Evolutionary conservation across 176 grass and related monocot genomes (phyloP), one percentile per base, ranked within the genome.

Genomic region (Phoenix roebelenii): DNA sequence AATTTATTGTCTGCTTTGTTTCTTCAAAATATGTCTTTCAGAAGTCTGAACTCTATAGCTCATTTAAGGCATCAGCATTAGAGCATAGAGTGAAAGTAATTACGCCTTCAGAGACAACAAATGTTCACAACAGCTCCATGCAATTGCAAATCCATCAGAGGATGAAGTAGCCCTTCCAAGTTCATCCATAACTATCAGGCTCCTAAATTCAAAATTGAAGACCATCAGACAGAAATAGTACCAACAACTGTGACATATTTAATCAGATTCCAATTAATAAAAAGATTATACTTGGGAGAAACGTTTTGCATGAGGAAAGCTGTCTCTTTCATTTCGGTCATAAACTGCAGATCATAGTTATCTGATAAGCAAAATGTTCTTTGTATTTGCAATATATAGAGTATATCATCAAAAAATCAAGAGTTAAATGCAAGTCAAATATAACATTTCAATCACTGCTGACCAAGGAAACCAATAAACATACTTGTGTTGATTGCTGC

Each of bases 311-410:
- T 78, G 49, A 90, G 77, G 78, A 96, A 96, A 79, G 92, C 83
- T 58, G 83, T 96, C 70, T 96, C 86, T 79, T 85, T 96, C 92
- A 96, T 96, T 82, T 96, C 92, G 9, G 83, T 90, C 92, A 96
- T 96, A 77, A 96, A 96, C 92, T 96, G 83, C 78, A 81, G 10
- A 2, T 44, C 10, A 44, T 44, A 7, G 14, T 44, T 44, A 44
- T 44, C 14, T 44, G 35, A 44, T 44, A 44, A 44, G 35, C 35
- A 44, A 12, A 44, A 44, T 44, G 10, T 44, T 12, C 35, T 44
- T 44, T 14, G 35, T 44, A 44, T 44, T 44, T 44, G 0, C 35
- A 44, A 44, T 9, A 44, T 44, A 44, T 44, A 14, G 10, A 44
- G 2, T 12, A 44, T 44, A 44, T 12, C 35, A 44, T 44, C 35